A percentile compares a stretch with the other conserved stretches of the same genome.
These are phyloP conservation scores for Globisporangium carolinianum DNA, from an alignment of 352 stramenopile genomes.

Conservation along the genomic window DNA sequence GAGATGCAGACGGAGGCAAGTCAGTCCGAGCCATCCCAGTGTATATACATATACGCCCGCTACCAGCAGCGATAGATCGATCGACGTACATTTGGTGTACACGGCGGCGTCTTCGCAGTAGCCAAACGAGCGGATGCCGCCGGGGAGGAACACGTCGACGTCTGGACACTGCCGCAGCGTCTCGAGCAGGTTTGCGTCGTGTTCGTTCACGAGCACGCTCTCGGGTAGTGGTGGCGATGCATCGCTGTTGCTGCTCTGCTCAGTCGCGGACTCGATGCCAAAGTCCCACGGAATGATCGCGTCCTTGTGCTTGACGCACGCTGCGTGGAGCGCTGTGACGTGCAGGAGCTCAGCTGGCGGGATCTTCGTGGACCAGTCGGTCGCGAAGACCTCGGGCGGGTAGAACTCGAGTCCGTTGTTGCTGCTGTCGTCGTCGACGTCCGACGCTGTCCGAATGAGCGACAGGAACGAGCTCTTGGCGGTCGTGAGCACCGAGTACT, in stretches of 20 bases:
- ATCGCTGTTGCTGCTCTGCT: background rate
- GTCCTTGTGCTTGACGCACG: conserved; percentile 24
- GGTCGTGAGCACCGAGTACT: conserved; percentile 13
- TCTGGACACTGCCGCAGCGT: conserved; percentile 39
- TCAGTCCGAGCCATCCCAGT: too few relatives aligned
- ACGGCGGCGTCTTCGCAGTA: conserved; percentile 66
- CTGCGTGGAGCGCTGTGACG: conserved; percentile 25
- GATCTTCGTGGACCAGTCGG: conserved; percentile 14
- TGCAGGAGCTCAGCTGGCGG: conserved; percentile 30
- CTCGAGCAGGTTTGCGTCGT: conserved; percentile 32
- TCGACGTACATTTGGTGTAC: conserved; percentile 49
- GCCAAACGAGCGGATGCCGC: conserved; percentile 35
- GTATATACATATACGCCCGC: too few relatives aligned
- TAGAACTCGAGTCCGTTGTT: conserved; percentile 1
- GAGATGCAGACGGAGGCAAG: background rate
- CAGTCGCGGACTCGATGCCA: conserved; percentile 10
- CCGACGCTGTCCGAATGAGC: conserved; percentile 6
- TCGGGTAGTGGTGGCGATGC: conserved; percentile 8
- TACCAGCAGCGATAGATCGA: background rate
- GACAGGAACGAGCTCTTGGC: conserved; percentile 11
- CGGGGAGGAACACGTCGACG: conserved; percentile 57
- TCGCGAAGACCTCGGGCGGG: conserved; percentile 9
- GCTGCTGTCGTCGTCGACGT: conserved; percentile 1
- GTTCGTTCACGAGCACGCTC: conserved; percentile 18
- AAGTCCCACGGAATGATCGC: conserved; percentile 25